Base-by-base conservation (phyloP, 1,284 basidiomycete species). In the Ganoderma lingzhi region DNA sequence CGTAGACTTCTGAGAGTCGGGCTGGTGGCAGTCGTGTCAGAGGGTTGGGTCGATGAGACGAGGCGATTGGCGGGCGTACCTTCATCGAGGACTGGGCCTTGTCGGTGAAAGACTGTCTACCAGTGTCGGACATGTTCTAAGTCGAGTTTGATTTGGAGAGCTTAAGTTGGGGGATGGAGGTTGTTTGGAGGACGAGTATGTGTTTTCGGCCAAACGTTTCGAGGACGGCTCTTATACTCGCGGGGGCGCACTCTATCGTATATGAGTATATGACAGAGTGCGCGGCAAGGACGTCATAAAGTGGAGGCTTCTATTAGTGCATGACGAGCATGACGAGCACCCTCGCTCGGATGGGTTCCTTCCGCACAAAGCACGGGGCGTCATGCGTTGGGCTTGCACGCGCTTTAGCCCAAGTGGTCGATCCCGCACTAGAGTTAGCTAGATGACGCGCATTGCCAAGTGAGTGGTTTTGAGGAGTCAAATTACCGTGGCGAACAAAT, bases 21-120 rank as follows among this genome's bases (percentile, higher is more conserved):
- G 76, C 76, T 78, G 59, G 28, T 8, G 35, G 6, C 17, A 14
- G 17, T 12, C 17, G 8, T 4, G 23, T 41, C 65, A n/a, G 61
- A 45, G 3, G 45, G 19, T 15, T 2, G 3, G 6, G 35, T 56
- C 15, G 41, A 37, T 1, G 32, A 60, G 64, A 15, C 59, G n/a
- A 8, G 44, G n/a, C 48, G 48, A 58, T 48, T 6, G 4, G 41
- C 56, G 39, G 39, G 65, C 73, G 66, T 69, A 82, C 82, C 80
- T 83, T 83, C 63, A 82, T 37, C 48, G 79, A 69, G 60, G 80
- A 71, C 59, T 71, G 65, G 39, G 79, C 80, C 81, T 84, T 85
- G 80, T 84, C 83, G 75, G 79, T 80, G 77, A 83, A 71, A 66
- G 81, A 82, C 78, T 84, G 80, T 71, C 84, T 82, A 71, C 78